phyloP scores from a whole-genome alignment of 2,329 filamentous ascomycete genomes.

The Orbilia javanica region DNA sequence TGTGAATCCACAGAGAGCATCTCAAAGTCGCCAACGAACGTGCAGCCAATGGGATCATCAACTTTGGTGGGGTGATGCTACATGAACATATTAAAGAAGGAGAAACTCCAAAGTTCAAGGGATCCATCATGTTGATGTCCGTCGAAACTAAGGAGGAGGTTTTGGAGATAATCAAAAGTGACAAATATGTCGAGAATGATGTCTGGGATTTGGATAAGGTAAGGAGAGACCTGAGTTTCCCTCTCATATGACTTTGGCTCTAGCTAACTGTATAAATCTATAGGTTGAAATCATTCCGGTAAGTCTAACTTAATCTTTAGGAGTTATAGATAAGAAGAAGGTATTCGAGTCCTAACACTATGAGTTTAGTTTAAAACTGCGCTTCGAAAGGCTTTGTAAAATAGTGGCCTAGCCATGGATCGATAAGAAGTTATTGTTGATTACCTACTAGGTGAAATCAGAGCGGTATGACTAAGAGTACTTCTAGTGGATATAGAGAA shows the following conservation, averaged over 20 bases:
- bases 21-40: constrained; percentile 37
- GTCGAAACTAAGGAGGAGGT: constrained; percentile 46
- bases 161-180: constrained; percentile 45
- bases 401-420: neutral
- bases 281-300: constrained; percentile 51
- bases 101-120: constrained; percentile 52
- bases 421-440: neutral
- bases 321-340: no score
- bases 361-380: constrained; percentile 39
- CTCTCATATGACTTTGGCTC: neutral
- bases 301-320: neutral
- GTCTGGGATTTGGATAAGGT: constrained; percentile 58
- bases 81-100: constrained; percentile 50
- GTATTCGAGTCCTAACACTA: neutral
- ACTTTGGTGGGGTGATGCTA: constrained; percentile 54
- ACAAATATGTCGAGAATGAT: constrained; percentile 50
- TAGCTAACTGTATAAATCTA: neutral
- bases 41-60: constrained; percentile 30
- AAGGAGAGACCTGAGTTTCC: neutral
- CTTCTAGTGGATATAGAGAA: neutral
- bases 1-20: constrained; percentile 29
- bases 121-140: constrained; percentile 45
- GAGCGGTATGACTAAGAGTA: neutral
- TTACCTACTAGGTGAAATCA: neutral
- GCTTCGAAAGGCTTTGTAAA: constrained; percentile 41